These are phyloP conservation scores for Avicennia marina DNA, from an alignment of 257 asterid genomes.

Conservation along the genomic window DNA sequence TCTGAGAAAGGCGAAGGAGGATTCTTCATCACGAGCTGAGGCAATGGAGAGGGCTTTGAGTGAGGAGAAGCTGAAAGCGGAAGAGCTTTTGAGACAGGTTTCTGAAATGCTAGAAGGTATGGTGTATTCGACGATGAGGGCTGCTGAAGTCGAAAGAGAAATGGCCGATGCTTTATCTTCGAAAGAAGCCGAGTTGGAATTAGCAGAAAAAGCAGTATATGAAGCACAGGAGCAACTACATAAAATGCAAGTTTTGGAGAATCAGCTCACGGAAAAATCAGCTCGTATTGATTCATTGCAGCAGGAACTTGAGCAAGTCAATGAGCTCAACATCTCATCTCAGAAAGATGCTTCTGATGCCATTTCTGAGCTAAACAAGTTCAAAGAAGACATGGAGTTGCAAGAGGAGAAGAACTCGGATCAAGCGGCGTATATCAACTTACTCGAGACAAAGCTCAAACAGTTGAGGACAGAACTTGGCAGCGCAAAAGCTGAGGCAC, in stretches of 20 bases:
- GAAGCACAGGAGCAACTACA: slow-evolving; percentile 22
- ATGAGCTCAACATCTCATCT: slow-evolving; percentile 21
- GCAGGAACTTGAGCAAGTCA: slow-evolving; percentile 29
- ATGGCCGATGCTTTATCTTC: background rate
- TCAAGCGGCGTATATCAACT: slow-evolving; percentile 26
- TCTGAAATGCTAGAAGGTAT: slow-evolving; percentile 26
- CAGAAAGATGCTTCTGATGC: slow-evolving; percentile 31
- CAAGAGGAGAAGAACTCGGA: slow-evolving; percentile 30
- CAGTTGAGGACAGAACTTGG: slow-evolving; percentile 22
- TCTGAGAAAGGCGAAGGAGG: slow-evolving; percentile 26
- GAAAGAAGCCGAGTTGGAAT: slow-evolving; percentile 19
- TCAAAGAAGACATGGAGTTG: slow-evolving; percentile 29
- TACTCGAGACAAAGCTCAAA: slow-evolving; percentile 37
- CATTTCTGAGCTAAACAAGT: slow-evolving; percentile 17
- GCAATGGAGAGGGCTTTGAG: slow-evolving; percentile 17
- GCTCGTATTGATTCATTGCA: slow-evolving; percentile 22
- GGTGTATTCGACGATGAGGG: slow-evolving; percentile 17
- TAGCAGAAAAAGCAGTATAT: slow-evolving; percentile 6
- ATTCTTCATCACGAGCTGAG: slow-evolving; percentile 20
- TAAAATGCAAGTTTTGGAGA: slow-evolving; percentile 30
- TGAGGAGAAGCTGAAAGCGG: slow-evolving; percentile 28
- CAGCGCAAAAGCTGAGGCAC: slow-evolving; percentile 17
- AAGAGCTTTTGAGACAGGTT: slow-evolving; percentile 27
- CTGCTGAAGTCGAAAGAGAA: slow-evolving; percentile 19
- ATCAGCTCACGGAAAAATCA: slow-evolving; percentile 32